Conservation (phyloP, 768 basidiomycete genomes). For the Amanita subjunquillea region DNA sequence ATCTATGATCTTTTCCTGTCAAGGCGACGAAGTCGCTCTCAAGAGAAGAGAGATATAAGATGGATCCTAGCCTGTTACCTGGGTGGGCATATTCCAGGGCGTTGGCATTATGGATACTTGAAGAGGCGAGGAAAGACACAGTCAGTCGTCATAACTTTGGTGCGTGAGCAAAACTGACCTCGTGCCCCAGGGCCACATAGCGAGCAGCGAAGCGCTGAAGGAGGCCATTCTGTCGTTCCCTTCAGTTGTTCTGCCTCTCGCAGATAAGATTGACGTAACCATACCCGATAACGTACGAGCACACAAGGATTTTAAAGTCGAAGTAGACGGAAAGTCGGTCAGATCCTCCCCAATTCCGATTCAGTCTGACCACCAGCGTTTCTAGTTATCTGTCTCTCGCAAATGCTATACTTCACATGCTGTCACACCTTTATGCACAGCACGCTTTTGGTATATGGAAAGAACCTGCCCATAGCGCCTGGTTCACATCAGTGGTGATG, state of each 20-base stretch:
- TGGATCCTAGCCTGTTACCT: slow-evolving; percentile 57
- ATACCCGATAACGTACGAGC: slow-evolving; percentile 48
- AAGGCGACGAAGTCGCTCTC: slow-evolving; percentile 10
- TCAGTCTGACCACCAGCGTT: background rate
- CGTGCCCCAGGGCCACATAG: slow-evolving; percentile 33
- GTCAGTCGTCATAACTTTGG: slow-evolving; percentile 11
- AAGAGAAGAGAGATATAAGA: slow-evolving; percentile 13
- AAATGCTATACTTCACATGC: slow-evolving; percentile 54
- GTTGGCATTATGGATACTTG: slow-evolving; percentile 47
- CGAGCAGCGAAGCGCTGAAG: slow-evolving; percentile 58
- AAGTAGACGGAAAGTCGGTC: slow-evolving; percentile 55
- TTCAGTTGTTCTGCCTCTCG: slow-evolving; percentile 68
- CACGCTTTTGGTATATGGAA: slow-evolving; percentile 80
- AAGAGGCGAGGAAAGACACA: slow-evolving; percentile 33
- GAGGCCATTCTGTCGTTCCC: slow-evolving; percentile 76
- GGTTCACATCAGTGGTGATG: slow-evolving; percentile 58
- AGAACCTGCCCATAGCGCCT: slow-evolving; percentile 44
- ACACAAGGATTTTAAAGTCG: slow-evolving; percentile 58
- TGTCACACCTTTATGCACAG: slow-evolving; percentile 82
- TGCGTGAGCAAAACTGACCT: background rate
- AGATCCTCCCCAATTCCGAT: background rate
- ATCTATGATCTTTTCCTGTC: slow-evolving; percentile 41
- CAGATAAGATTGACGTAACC: slow-evolving; percentile 73
- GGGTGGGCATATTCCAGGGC: slow-evolving; percentile 72
- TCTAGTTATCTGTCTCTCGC: slow-evolving; percentile 28